Base-by-base conservation (phyloP, 108 stramenopile genomes). In the Skeletonema potamos region DNA sequence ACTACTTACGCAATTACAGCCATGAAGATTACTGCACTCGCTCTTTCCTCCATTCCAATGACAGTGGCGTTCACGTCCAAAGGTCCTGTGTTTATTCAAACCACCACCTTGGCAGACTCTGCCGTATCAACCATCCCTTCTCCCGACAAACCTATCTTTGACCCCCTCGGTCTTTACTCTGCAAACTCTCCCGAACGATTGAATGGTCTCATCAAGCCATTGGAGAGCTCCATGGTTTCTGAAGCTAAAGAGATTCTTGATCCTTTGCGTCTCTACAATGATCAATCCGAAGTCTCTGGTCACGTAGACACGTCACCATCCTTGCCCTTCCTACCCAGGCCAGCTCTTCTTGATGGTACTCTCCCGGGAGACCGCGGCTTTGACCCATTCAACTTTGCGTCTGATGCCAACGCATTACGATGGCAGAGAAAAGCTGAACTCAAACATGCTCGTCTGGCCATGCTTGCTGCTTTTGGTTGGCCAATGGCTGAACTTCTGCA, bases 391-490 rank as follows among this genome's bases (percentile, higher is more conserved):
- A 69, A 82, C 44, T 74, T 84, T 27, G 68, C 71, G 1, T 24
- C 58, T 0, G 51, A 62, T 51, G 28, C 32, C 15, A 56, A 48
- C 22, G 18, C 66, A 44, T 63, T 84, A 10, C 46, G 59, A 34
- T 58, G 68, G 54, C 65, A 68, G 28, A 61, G 84, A n/a, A 69
- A 68, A 51, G 82, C 84, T 2, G 84, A 85, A 55, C 58, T 87
- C 10, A 85, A 87, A 60, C 84, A 85, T 63, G 68, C 43, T 3
- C 82, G 86, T 41, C 65, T 85, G 13, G 84, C 84, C 15, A 87
- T 87, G 87, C 69, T 90, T 20, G 89, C 89, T 22, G 79, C 88
- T 3, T 87, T 76, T 2, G 92, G 92, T 29, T 93, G 92, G 92
- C 82, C 83, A 0, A 17, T 89, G 18, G 72, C 88, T 1, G 92